Evolutionary conservation across 164 flowering plant genomes (phyloP), one percentile per base, ranked within the genome.

Genomic region (Vitis labrusca): DNA sequence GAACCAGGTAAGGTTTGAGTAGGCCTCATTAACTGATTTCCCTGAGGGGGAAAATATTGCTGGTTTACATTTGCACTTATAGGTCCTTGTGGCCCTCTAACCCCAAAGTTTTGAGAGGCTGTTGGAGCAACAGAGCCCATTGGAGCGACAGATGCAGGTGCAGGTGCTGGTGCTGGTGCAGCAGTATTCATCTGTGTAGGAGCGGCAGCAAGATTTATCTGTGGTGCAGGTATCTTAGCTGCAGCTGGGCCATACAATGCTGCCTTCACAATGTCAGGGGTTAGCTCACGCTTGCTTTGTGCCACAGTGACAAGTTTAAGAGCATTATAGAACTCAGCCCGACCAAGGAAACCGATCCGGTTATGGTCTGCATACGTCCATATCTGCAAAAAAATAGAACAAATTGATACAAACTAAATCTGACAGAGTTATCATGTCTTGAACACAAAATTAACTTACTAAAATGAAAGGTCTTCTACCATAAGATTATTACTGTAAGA

Each of bases 231-330:
- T 73, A 95, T 95, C 82, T 86, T 90, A 70, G 99, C 82, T n/a
- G 98, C 83, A 77, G 98, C 97, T 17, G 97, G 93, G 56, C 96
- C 82, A 81, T 76, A 85, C 48, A 91, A 80, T 59, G 99, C 99
- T 16, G 98, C 93, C 76, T 89, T 91, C 68, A 95, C 96, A 6
- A 95, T 86, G 23, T 93, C 99, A 17, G 91, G 93, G 10, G 99
- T 91, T 67, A 95, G 71, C 11, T 93, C 98, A 51, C 92, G 79
- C 81, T 88, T 91, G 70, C 88, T 91, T 75, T 95, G 99, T 29
- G 98, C 99, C 66, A 95, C 99, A 9, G 99, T 95, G 9, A 93
- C 91, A 73, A 95, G 94, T 77, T 88, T 95, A 64, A 95, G 94
- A 69, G 93, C 92, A 81, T 95, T 95, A 67, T 86, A 90, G 74